Percentiles rank a stretch among this genome's conserved stretches.
phyloP scores from a whole-genome alignment of 73 alveolate species.

The Stentor coeruleus region DNA sequence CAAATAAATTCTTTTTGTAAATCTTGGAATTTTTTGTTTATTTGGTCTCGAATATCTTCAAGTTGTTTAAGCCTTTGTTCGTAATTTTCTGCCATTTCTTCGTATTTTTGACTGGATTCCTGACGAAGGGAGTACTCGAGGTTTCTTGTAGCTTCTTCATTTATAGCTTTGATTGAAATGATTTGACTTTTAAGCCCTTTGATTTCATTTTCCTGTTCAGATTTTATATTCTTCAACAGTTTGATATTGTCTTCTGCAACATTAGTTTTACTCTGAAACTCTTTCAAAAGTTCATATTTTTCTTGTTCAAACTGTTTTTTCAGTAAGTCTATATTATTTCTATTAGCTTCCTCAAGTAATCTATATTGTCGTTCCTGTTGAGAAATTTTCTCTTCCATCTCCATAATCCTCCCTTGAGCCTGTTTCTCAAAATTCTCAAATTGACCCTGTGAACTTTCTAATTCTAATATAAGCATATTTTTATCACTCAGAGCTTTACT shows the following conservation, averaged over 20 bases:
- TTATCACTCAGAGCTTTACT: constrained; percentile 34
- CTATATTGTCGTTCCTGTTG: constrained; percentile 30
- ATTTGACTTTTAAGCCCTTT: constrained; percentile 22
- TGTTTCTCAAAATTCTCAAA: constrained; percentile 34
- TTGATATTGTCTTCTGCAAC: too few species aligned
- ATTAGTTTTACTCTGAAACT: constrained; percentile 2
- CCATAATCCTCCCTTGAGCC: constrained; percentile 24
- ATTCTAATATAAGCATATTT: constrained; percentile 20
- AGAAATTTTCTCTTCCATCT: constrained; percentile 38
- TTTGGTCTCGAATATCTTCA: constrained; percentile 17
- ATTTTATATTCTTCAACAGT: constrained; percentile 21
- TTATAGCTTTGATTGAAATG: neutral
- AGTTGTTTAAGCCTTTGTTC: neutral
- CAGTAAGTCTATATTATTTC: constrained; percentile 25
- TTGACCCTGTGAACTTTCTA: constrained; percentile 26
- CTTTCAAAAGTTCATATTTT: constrained; percentile 37
- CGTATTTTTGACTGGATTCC: constrained; percentile 15
- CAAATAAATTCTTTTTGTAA: neutral
- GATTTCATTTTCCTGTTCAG: constrained; percentile 5
- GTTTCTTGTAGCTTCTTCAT: constrained; percentile 4
- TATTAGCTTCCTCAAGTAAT: constrained; percentile 38
- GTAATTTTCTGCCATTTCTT: neutral
- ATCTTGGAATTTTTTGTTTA: constrained; percentile 8
- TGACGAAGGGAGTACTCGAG: constrained; percentile 15
- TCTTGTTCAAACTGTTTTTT: constrained; percentile 29